Percentiles rank a stretch among this genome's conserved stretches.
These are phyloP conservation scores for Podospora sp. DNA, from an alignment of 495 filamentous ascomycete genomes.

Conservation along the genomic window DNA sequence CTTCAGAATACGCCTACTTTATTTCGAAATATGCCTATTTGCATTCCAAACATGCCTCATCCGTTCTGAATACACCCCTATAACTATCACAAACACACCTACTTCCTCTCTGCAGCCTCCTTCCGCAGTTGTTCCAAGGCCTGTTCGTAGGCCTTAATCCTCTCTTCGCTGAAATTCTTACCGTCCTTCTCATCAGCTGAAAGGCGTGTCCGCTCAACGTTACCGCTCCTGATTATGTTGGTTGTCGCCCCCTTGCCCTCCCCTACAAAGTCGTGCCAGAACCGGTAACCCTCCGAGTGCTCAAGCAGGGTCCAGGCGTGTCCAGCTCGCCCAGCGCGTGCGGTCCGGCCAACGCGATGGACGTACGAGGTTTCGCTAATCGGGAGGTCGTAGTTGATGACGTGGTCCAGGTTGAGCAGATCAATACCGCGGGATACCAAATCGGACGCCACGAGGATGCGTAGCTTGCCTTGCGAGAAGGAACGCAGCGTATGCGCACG, in stretches of 20 bases:
- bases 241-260: constrained; percentile 35
- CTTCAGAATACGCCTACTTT: too few species aligned
- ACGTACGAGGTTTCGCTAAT: constrained; percentile 79
- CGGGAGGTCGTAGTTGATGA: constrained; percentile 94
- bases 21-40: too few species aligned
- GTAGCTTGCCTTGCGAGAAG: constrained; percentile 64
- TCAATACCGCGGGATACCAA: constrained; percentile 93
- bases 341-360: constrained; percentile 90
- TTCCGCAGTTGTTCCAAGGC: constrained; percentile 57
- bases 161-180: constrained; percentile 52
- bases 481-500: constrained; percentile 62
- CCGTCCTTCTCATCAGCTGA: constrained; percentile 24
- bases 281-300: constrained; percentile 80
- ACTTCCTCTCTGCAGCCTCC: constrained; percentile 43
- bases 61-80: too few species aligned
- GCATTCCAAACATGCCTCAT: not conserved
- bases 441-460: constrained; percentile 85
- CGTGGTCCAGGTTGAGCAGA: constrained; percentile 72
- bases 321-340: constrained; percentile 75
- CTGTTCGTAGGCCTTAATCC: constrained; percentile 59
- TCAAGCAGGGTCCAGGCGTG: constrained; percentile 82
- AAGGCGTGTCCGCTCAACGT: constrained; percentile 36
- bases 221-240: constrained; percentile 26
- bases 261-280: constrained; percentile 74
- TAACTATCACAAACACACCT: constrained; percentile 13